Evolutionary conservation across 192 early-diverging fungal genomes (phyloP), one percentile per base, ranked within the genome.

Genomic region (Helicostylum pulchrum): DNA sequence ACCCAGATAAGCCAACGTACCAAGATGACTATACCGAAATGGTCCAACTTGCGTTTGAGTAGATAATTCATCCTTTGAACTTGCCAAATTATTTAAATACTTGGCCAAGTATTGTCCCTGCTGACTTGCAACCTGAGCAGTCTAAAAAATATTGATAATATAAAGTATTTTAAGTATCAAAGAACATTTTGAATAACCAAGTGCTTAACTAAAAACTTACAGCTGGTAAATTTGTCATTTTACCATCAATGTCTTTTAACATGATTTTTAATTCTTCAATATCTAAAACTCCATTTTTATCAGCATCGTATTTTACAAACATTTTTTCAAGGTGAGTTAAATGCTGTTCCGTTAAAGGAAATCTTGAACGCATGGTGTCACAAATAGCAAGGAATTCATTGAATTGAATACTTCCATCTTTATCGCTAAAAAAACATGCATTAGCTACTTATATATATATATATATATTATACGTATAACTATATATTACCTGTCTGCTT

Each of bases 1-100:
- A 26, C 87, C 82, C 65, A 92, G 78, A 60, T 92, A 92, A 2
- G 88, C 86, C 50, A 90, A 66, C 10, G 84, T 78, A 14, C 88
- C 89, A 20, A 83, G 73, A 61, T 88, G 88, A 11, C 60, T 79
- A 58, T 92, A 92, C 7, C 59, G 50, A 64, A 92, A 92, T 7
- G 85, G 83, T 23, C 77, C 67, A 6, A 72, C 65, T n/a, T 74
- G 72, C 15, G 50, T 46, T 17, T 71, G 75, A 3, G 49, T 30
- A 7, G 23, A 48, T 11, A 34, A 64, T 64, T 53, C 68, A 61
- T 60, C 21, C 0, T 31, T 45, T 10, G 19, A 23, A n/a, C 23
- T 30, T n/a, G 70, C 68, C 34, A 83, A 51, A 11, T 34, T 39
- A 57, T 80, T 82, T 9, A 83, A 61, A 31, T 76, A 70, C 10